These are phyloP conservation scores for Sporothrix brunneoviolacea DNA, from an alignment of 2,329 filamentous ascomycete species.

Conservation along the genomic window DNA sequence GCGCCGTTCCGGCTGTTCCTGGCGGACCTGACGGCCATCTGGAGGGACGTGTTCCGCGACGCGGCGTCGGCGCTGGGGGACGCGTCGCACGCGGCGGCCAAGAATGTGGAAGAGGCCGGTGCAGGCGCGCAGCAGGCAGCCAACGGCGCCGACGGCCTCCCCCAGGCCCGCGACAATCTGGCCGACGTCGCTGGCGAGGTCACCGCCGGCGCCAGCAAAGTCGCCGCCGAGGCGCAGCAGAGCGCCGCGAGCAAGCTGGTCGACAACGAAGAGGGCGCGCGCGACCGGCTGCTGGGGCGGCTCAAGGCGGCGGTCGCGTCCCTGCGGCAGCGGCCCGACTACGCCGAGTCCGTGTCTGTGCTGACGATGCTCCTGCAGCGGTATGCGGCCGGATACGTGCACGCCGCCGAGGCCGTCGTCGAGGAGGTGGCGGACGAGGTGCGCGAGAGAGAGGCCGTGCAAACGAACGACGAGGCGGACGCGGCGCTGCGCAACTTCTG, in stretches of 20 bases:
- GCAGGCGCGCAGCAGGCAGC: too few relatives aligned
- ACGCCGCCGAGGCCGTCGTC: constrained; percentile 60
- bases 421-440: constrained; percentile 46
- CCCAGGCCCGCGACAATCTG: constrained; percentile 45
- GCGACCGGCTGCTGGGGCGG: constrained; percentile 52
- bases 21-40: constrained; percentile 70
- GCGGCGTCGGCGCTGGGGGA: constrained; percentile 73
- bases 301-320: constrained; percentile 70
- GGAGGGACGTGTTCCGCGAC: constrained; percentile 78
- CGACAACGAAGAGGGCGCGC: constrained; percentile 63
- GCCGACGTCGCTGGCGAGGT: constrained; percentile 48
- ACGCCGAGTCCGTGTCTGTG: constrained; percentile 77
- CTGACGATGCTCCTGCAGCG: constrained; percentile 68
- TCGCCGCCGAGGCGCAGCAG: constrained; percentile 53
- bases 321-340: constrained; percentile 70
- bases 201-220: constrained; percentile 45
- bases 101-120: constrained; percentile 50
- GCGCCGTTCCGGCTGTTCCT: constrained; percentile 84
- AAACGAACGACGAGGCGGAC: constrained; percentile 62
- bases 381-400: constrained; percentile 72
- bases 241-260: constrained; percentile 69
- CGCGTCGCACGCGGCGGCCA: constrained; percentile 66
- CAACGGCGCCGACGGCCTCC: background rate
- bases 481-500: constrained; percentile 73
- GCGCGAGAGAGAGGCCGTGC: background rate